Base-by-base conservation (phyloP, 768 basidiomycete genomes). In the Trametes coccinea region DNA sequence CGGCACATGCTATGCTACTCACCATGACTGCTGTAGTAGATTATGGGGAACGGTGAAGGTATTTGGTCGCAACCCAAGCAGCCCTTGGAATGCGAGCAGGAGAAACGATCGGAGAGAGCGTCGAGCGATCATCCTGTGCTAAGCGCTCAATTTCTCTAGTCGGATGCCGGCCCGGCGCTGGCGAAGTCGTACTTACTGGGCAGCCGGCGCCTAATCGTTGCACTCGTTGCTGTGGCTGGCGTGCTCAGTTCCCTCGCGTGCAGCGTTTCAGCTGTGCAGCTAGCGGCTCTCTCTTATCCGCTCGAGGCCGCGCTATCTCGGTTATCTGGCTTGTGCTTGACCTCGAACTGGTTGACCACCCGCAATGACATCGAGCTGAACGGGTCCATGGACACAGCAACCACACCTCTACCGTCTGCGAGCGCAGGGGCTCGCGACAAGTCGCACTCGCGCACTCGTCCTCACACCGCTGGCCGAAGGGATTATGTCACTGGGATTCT, bases 401-500 rank as follows among this genome's bases (percentile, higher is more conserved):
- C 51, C 16, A 30, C 56, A 4, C 62, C 50, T 14, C 62, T 55
- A 1, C 58, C 49, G 34, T 11, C 34, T 37, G 34, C 34, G 22
- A 58, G 58, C 44, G 22, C 58, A 5, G 13, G 40, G 22, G 59
- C 62, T 49, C 59, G 60, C 50, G 59, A 49, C 41, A 61, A 60
- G 52, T 67, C 66, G 1, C 52, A 34, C 16, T 60, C 66, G 4
- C 59, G 63, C 17, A 30, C 33, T 22, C 65, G 37, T 7, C n/a
- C 49, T 11, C 47, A 56, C 16, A 44, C 58, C 44, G 50, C 57
- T 10, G 65, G 29, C 39, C 71, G 69, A 50, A 74, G 66, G 30
- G 71, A 82, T 60, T 86, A 84, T 70, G 53, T 75, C 27, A 67
- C 84, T 31, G 93, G 93, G 53, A 86, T 94, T 54, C 76, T 76